phyloP scores from a whole-genome alignment of 2,329 filamentous ascomycete genomes.

The Diaporthe capsici region DNA sequence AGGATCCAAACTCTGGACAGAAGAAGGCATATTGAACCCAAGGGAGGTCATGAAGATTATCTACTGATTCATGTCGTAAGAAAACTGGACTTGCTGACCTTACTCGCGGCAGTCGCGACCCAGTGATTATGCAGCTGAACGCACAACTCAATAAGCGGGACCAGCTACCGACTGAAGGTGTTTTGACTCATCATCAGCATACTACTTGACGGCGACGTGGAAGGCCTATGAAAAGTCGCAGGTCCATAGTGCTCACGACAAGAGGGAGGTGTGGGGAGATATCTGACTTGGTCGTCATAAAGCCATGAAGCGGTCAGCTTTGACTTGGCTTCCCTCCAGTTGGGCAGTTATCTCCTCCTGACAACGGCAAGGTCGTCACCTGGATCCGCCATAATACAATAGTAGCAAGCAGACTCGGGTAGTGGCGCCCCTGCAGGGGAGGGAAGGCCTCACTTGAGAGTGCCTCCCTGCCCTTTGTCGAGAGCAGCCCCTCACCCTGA shows the following conservation, averaged over 20 bases:
- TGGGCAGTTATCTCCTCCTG: slow-evolving; percentile 35
- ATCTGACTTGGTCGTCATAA: slow-evolving; percentile 38
- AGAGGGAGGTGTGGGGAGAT: slow-evolving; percentile 38
- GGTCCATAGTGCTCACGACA: slow-evolving; percentile 35
- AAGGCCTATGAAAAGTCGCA: slow-evolving; percentile 38
- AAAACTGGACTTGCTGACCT: slow-evolving; percentile 36
- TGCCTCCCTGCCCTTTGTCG: neutral
- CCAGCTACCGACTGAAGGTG: slow-evolving; percentile 26
- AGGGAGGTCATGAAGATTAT: slow-evolving; percentile 28
- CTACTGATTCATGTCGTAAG: slow-evolving; percentile 39
- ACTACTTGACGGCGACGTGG: slow-evolving; percentile 33
- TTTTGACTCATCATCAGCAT: slow-evolving; percentile 40
- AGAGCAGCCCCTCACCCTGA: slow-evolving; percentile 26
- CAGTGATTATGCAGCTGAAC: slow-evolving; percentile 39
- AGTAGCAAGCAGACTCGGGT: slow-evolving; percentile 28
- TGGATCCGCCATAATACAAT: slow-evolving; percentile 37
- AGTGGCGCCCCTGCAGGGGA: slow-evolving; percentile 26
- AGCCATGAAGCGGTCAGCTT: slow-evolving; percentile 41
- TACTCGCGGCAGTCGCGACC: slow-evolving; percentile 38
- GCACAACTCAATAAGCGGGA: slow-evolving; percentile 41
- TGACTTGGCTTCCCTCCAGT: slow-evolving; percentile 37
- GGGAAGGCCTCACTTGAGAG: slow-evolving; percentile 21
- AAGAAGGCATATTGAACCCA: slow-evolving; percentile 25
- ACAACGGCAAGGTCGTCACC: slow-evolving; percentile 34
- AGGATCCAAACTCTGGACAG: slow-evolving; percentile 7